These are phyloP conservation scores for Stachybotrys echinatus DNA, from an alignment of 2,329 filamentous ascomycete species.

Conservation along the genomic window DNA sequence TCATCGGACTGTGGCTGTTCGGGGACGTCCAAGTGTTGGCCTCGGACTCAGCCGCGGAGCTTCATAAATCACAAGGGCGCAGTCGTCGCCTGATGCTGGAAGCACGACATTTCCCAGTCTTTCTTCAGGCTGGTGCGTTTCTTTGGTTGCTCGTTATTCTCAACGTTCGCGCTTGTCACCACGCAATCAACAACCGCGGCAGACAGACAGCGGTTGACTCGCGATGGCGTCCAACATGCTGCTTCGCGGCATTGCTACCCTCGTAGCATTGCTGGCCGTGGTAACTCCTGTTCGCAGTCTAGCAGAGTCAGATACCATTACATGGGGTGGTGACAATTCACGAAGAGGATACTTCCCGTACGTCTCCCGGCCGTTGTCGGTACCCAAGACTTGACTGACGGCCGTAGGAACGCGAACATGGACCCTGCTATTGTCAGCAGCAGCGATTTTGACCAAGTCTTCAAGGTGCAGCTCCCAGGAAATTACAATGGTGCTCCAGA, in stretches of 20 bases:
- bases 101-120: too few relatives aligned
- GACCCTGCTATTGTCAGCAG: conserved; percentile 1
- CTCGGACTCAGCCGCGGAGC: too few relatives aligned
- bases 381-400: neutral
- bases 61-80: too few relatives aligned
- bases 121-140: too few relatives aligned
- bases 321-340: conserved; percentile 1
- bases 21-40: too few relatives aligned
- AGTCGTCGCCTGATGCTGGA: too few relatives aligned
- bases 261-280: neutral
- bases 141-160: too few relatives aligned
- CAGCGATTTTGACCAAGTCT: neutral
- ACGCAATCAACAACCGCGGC: too few relatives aligned
- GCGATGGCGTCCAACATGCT: neutral
- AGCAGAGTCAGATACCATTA: neutral
- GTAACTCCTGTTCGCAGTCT: neutral
- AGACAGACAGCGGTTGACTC: too few relatives aligned
- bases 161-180: too few relatives aligned
- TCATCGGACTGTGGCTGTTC: too few relatives aligned
- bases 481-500: neutral
- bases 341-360: conserved; percentile 2
- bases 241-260: conserved; percentile 1
- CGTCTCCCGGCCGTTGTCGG: neutral
- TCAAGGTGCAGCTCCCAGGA: neutral
- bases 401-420: neutral